A percentile compares a stretch with the other conserved stretches of the same genome.
Conservation (phyloP, 495 filamentous ascomycete genomes). For the Talaromyces borbonicus region DNA sequence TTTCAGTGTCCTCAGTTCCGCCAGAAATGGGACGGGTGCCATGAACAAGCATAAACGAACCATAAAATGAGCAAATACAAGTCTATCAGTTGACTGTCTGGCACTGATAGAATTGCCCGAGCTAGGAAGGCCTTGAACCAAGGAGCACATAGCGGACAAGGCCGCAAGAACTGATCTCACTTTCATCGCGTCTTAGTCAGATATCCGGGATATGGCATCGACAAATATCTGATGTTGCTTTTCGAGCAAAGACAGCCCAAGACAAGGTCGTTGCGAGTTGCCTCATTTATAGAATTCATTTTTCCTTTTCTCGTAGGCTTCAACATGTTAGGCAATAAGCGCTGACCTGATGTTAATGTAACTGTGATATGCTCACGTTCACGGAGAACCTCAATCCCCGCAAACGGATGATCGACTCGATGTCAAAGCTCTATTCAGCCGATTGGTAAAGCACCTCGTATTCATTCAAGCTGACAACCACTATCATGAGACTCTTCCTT, state of each 20-base stretch:
- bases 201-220: neutral
- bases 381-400: neutral
- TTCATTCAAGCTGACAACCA: too few relatives aligned
- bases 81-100: constrained; percentile 19
- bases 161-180: constrained; percentile 4
- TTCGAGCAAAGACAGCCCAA: too few relatives aligned
- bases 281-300: too few relatives aligned
- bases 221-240: neutral
- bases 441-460: too few relatives aligned
- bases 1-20: too few relatives aligned
- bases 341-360: neutral
- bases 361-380: constrained; percentile 1
- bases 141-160: constrained; percentile 1
- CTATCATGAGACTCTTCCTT: too few relatives aligned
- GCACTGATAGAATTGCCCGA: constrained; percentile 2
- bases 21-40: neutral
- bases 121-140: constrained; percentile 2
- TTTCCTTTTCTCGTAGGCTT: neutral
- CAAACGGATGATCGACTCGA: neutral
- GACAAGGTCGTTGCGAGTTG: too few relatives aligned
- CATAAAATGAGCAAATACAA: constrained; percentile 55
- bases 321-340: neutral
- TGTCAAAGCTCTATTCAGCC: neutral
- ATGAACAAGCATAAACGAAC: constrained; percentile 19
- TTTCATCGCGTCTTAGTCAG: neutral